Evolutionary conservation across 495 filamentous ascomycete genomes (phyloP), one percentile per base, ranked within the genome.

Genomic region (Penicillium malachiteum): DNA sequence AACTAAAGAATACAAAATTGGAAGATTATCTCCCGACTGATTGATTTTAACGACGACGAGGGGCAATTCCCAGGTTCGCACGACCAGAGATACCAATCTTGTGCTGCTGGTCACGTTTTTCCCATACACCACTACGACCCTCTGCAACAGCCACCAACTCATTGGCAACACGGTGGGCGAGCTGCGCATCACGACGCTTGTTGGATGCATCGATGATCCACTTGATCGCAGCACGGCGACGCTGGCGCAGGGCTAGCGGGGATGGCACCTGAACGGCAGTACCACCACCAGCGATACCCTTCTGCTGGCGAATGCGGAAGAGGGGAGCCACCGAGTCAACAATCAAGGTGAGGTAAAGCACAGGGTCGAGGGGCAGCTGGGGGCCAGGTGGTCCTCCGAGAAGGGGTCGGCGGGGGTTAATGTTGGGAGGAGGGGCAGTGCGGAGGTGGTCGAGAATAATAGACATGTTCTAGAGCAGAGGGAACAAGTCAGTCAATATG

Each of bases 311-410:
- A 63, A 97, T 84, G 31, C 87, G 87, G 63, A 97, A 72, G 18
- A 98, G 78, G 17, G 94, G 94, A 11, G 91, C 90, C n/a, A 97
- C 87, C 10, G 91, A 96, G 79, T 98, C 94, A 66, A 98, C 87
- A n/a, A 93, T 91, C 37, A 93, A 73, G 0, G 85, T 89, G 38
- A 96, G 83, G 73, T 92, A 92, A 42, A 83, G 76, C 32, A 92
- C 75, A 9, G 92, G 87, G 73, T 95, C 83, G 16, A 89, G 78
- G 7, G 90, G 88, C 32, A 96, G 82, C 48, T 92, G 86, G 8
- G 79, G 69, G 18, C 88, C 77, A 0, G 91, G 85, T 2, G 91
- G 91, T 12, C 84, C 72, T 0, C 88, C 84, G 50, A 96, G 71
- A 14, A 97, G 81, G 17, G 87, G 89, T 12, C 82, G 82, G 18